phyloP scores from a whole-genome alignment of 495 filamentous ascomycete species.

The Viridothelium virens region DNA sequence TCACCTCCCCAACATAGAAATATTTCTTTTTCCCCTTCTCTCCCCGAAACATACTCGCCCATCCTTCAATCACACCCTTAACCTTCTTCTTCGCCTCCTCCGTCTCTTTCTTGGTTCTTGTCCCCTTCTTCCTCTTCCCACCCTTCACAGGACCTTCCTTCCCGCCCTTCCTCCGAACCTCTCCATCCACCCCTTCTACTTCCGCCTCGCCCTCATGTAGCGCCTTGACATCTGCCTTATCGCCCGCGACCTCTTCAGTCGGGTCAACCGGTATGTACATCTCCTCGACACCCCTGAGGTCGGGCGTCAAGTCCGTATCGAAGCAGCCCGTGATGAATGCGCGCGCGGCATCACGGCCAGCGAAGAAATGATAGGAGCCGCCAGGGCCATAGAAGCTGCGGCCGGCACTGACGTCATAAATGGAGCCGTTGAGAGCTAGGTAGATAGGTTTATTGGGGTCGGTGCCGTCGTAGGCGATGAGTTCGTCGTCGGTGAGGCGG shows the following conservation, averaged over 20 bases:
- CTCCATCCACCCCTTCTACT: conserved; percentile 34
- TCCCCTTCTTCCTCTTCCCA: conserved; percentile 36
- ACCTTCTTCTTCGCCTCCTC: conserved; percentile 48
- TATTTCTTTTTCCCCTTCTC: conserved; percentile 34
- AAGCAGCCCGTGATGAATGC: conserved; percentile 98
- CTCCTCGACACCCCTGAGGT: conserved; percentile 78
- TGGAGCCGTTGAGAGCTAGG: conserved; percentile 82
- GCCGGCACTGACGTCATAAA: conserved; percentile 85
- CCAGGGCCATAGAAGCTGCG: conserved; percentile 77
- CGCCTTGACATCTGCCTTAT: not conserved
- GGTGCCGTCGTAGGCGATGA: conserved; percentile 69
- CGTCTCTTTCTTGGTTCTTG: conserved; percentile 40
- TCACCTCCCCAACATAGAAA: conserved; percentile 35
- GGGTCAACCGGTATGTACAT: conserved; percentile 76
- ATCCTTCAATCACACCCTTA: conserved; percentile 52
- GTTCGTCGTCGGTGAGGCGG: conserved; percentile 61
- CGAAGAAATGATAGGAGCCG: conserved; percentile 80
- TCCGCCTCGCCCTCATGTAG: conserved; percentile 12
- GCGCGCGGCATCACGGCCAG: conserved; percentile 77
- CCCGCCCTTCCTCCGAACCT: conserved; percentile 37
- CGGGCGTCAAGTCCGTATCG: conserved; percentile 68
- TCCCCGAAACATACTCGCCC: conserved; percentile 68
- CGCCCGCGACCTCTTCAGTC: conserved; percentile 29
- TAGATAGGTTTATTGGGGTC: conserved; percentile 73
- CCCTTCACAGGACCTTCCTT: conserved; percentile 40